Base-by-base conservation (phyloP, 2,329 filamentous ascomycete species). In the Aspergillus eucalypticola region DNA sequence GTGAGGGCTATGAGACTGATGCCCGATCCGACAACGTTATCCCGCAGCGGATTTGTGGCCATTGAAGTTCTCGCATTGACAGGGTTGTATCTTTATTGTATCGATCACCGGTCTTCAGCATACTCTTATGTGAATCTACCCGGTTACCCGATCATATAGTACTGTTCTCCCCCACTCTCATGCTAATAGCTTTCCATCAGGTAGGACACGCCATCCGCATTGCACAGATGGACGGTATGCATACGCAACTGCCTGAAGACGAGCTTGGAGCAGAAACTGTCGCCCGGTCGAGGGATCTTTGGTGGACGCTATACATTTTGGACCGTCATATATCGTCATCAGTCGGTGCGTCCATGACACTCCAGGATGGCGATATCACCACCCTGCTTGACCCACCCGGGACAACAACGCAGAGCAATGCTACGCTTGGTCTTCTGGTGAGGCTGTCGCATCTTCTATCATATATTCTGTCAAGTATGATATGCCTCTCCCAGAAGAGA, bases 281-380 rank as follows among this genome's bases (percentile, higher is more conserved):
- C 0, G 62, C 65, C 0, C 67, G 69, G 0, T 78, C 75, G 44
- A 74, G 75, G 1, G 72, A 74, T 58, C 63, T 79, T 2, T 80
- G 77, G 77, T 78, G 77, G 76, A 76, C 76, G 0, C 54, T 78
- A 3, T 79, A 79, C 42, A 76, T 76, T 17, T 75, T 78, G 68
- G 77, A 79, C 25, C 69, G 73, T 0, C 74, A 79, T 21, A 75
- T 79, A 38, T 79, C 75, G 0, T 75, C 73, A 0, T 78, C 76
- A 0, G 8, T 79, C 0, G 76, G 77, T 1, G 56, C 77, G 5
- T 77, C 76, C 0, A 76, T 77, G 70, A 72, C 70, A 0, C 73
- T 71, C 0, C 71, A 73, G n/a, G 76, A 79, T 42, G 67, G 67
- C 53, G 76, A 79, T n/a, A 78, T 79, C 15, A 75, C 72, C 8